phyloP scores from a whole-genome alignment of 176 grass and related monocot species.

The Carex cristatella region DNA sequence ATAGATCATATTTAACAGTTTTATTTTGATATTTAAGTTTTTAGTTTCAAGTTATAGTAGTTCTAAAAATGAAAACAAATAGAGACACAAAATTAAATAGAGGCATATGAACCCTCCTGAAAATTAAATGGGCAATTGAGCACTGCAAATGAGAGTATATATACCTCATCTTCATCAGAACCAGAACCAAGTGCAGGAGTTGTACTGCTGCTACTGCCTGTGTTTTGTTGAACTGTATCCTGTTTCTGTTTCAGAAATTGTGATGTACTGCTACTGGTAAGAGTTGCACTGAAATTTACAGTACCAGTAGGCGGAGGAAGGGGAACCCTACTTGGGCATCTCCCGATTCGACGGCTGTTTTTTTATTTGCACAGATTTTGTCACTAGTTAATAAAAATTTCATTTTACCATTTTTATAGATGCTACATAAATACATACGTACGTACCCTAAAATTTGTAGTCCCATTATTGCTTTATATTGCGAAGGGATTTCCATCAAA shows the following conservation, averaged over 20 bases:
- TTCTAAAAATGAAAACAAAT: no score
- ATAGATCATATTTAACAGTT: no score
- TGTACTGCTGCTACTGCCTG: not conserved
- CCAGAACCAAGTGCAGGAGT: not conserved
- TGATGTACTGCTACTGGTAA: slow-evolving; percentile 21
- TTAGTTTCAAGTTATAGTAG: no score
- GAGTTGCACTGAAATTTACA: slow-evolving; percentile 38
- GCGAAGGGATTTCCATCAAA: slow-evolving; percentile 91
- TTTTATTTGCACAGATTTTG: slow-evolving; percentile 12
- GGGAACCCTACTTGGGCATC: slow-evolving; percentile 43
- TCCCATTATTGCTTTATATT: slow-evolving; percentile 77
- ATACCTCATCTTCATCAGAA: not conserved
- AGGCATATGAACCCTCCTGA: not conserved
- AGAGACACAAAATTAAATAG: no score
- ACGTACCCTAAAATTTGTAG: slow-evolving; percentile 76
- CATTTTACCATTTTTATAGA: not conserved
- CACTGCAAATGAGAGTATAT: no score
- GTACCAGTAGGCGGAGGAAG: slow-evolving; percentile 48
- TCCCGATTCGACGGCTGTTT: slow-evolving; percentile 39
- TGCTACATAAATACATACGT: not conserved
- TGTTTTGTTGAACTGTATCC: not conserved
- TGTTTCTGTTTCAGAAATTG: slow-evolving; percentile 6
- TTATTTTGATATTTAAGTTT: no score
- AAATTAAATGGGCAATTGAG: not conserved
- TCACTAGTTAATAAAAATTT: not conserved